phyloP scores from a whole-genome alignment of 768 basidiomycete species.

The Termitomyces sp. region DNA sequence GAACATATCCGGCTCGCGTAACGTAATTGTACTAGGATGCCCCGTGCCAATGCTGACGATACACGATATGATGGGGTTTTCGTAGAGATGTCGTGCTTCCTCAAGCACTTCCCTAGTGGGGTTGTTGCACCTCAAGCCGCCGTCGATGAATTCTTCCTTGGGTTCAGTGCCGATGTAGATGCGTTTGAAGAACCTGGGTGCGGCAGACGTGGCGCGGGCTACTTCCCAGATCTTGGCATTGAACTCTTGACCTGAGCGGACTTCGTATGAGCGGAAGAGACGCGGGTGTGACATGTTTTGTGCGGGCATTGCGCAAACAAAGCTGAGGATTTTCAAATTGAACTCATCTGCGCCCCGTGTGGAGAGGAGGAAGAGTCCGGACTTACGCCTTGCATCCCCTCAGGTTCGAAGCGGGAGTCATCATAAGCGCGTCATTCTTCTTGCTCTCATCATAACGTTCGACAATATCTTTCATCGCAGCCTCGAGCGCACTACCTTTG shows the following conservation, averaged over 20 bases:
- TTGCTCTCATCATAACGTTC: background rate
- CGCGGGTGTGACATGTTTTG: background rate
- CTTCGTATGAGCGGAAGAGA: conserved; percentile 13
- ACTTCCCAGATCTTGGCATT: conserved; percentile 24
- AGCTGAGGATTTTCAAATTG: background rate
- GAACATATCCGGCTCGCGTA: background rate
- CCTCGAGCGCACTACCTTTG: background rate
- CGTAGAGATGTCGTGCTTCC: background rate
- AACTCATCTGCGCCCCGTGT: no score
- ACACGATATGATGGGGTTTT: background rate
- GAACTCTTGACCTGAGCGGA: background rate
- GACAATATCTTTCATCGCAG: background rate
- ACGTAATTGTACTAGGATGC: background rate
- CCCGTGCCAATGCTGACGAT: conserved; percentile 10
- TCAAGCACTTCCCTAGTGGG: background rate
- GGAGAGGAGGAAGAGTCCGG: background rate
- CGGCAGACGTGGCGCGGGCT: conserved; percentile 24
- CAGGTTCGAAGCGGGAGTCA: background rate
- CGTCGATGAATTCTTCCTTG: conserved; percentile 12
- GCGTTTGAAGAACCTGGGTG: conserved; percentile 19
- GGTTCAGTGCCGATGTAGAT: conserved; percentile 11
- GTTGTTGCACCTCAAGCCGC: conserved; percentile 14
- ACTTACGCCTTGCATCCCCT: conserved; percentile 4
- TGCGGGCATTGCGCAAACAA: conserved; percentile 4
- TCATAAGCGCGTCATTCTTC: background rate